Evolutionary conservation across 139 green algal genomes (phyloP), one percentile per base, ranked within the genome.

Genomic region (Micromonas pusilla): DNA sequence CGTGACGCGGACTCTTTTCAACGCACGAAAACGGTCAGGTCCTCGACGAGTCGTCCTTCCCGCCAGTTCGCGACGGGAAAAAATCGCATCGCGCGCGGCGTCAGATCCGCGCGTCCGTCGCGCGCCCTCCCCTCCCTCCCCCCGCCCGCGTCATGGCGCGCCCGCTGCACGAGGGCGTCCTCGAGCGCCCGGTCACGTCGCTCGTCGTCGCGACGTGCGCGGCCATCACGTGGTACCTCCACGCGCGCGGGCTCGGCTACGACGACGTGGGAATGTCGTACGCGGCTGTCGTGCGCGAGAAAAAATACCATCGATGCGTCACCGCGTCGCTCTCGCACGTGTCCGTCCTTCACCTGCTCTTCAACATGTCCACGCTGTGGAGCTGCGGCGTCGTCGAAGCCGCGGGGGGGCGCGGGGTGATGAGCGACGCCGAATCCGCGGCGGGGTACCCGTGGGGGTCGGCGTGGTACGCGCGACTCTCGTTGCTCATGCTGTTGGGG

Each of bases 301-400:
- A 77, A 9, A 77, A 93, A 78, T 77, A 84, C n/a, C 93, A 85
- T 85, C 77, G 89, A 0, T 21, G 82, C 2, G 31, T 84, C 5
- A 80, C 70, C 23, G 70, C 85, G 3, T 80, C 92, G 70, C 45
- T 92, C 23, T 83, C 65, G 34, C 88, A 92, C 80, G 52, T 92
- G 0, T 84, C 86, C 2, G 9, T 87, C 21, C 38, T 93, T 20
- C 89, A 93, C 83, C 70, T 93, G 45, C 32, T 89, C 19, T 86
- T 93, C 79, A 93, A 93, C 67, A 62, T 93, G 39, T 81, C 31
- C 16, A 73, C 87, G 26, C 82, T 93, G 23, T 93, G 89, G 89
- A 82, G 62, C 71, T 30, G 91, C 3, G 83, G 85, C 30, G 57
- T 67, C 9, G 72, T 84, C 16, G 85, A 90, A 73, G 16, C n/a